phyloP scores from a whole-genome alignment of 202 grass and related monocot species.

The Dendrocalamus latiflorus region DNA sequence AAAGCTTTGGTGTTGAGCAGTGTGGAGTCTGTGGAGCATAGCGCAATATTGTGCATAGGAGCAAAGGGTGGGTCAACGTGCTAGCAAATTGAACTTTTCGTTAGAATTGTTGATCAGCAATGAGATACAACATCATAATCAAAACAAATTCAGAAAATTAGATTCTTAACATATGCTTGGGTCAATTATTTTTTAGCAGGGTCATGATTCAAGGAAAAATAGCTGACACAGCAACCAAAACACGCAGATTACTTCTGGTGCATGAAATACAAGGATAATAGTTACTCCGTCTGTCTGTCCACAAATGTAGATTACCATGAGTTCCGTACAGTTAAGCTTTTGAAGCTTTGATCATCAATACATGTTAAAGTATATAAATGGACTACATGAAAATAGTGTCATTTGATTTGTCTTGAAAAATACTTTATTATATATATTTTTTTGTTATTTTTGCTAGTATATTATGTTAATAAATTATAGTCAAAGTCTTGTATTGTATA shows the following conservation, averaged over 20 bases:
- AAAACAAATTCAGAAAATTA: background rate
- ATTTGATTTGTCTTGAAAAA: too few species aligned
- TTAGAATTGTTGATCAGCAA: background rate
- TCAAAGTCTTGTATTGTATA: too few species aligned
- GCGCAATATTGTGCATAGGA: background rate
- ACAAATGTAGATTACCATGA: too few species aligned
- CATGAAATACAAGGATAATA: conserved; percentile 5
- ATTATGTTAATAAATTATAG: too few species aligned
- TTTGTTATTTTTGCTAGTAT: too few species aligned
- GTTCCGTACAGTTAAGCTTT: too few species aligned
- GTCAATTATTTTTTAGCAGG: background rate
- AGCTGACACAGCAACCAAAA: background rate
- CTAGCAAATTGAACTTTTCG: background rate
- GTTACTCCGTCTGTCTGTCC: too few species aligned
- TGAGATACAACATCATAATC: background rate
- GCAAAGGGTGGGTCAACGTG: background rate
- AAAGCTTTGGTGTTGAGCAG: background rate
- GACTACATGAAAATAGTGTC: too few species aligned
- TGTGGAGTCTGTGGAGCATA: too few species aligned
- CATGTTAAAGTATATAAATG: too few species aligned
- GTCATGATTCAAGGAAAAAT: background rate
- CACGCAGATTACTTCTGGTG: background rate
- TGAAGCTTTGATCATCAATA: too few species aligned
- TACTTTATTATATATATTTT: too few species aligned
- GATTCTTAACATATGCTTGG: background rate